phyloP scores from a whole-genome alignment of 2,329 filamentous ascomycete genomes.

The Beauveria australis region DNA sequence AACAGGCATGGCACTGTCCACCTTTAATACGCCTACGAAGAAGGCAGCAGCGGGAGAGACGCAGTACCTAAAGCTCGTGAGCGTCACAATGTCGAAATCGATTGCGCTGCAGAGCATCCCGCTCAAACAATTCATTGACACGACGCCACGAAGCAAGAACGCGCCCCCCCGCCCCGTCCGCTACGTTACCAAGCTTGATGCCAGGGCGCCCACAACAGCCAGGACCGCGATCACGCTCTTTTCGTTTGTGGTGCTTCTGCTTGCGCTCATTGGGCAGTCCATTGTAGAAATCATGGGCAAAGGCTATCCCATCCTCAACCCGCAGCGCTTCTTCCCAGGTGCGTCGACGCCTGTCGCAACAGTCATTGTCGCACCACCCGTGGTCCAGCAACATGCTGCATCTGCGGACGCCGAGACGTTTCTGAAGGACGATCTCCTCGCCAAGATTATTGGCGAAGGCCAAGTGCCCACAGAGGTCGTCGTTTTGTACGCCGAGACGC shows the following conservation, averaged over 20 bases:
- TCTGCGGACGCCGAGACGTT: slow-evolving; percentile 14
- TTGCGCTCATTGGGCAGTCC: slow-evolving; percentile 55
- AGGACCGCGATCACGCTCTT: slow-evolving; percentile 44
- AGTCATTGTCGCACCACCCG: slow-evolving; percentile 18
- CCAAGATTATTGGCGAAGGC: slow-evolving; percentile 29
- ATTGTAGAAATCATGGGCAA: slow-evolving; percentile 56
- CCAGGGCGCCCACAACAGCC: slow-evolving; percentile 40
- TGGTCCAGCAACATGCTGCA: slow-evolving; percentile 10
- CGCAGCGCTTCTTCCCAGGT: slow-evolving; percentile 45
- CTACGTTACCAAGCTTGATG: slow-evolving; percentile 59
- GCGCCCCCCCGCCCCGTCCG: slow-evolving; percentile 45
- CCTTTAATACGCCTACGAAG: slow-evolving; percentile 35
- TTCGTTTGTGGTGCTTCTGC: slow-evolving; percentile 48
- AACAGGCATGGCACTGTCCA: slow-evolving; percentile 50
- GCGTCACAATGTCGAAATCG: slow-evolving; percentile 71
- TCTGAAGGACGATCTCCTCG: slow-evolving; percentile 26
- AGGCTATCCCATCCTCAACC: slow-evolving; percentile 44
- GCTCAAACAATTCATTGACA: slow-evolving; percentile 41
- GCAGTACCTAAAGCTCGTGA: slow-evolving; percentile 61
- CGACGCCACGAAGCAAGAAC: slow-evolving; percentile 26
- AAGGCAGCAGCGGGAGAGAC: slow-evolving; percentile 8
- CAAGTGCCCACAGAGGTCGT: slow-evolving; percentile 29
- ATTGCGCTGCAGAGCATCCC: slow-evolving; percentile 74
- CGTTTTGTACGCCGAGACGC: slow-evolving; percentile 26
- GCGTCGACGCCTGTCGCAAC: slow-evolving; percentile 8